phyloP scores from a whole-genome alignment of 208 protist genomes.

The Acanthamoeba lenticulata region DNA sequence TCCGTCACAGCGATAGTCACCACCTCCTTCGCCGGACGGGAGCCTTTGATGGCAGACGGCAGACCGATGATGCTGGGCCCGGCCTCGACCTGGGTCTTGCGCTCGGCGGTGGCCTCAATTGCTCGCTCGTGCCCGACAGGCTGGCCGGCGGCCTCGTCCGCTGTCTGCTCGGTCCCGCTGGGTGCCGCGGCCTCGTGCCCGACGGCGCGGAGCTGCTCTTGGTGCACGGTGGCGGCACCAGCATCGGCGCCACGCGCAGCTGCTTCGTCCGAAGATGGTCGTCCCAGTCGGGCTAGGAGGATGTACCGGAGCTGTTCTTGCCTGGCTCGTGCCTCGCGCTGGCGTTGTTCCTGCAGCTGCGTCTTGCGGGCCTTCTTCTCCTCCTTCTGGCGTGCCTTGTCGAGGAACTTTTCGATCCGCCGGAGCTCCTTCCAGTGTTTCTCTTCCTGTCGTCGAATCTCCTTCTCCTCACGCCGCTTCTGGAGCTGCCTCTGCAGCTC shows the following conservation, averaged over 20 bases:
- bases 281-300: not conserved
- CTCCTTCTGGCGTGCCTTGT: not conserved
- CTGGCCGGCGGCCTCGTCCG: too few species aligned
- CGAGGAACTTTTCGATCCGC: not conserved
- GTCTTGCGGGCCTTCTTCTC: not conserved
- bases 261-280: not conserved
- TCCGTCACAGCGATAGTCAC: not conserved
- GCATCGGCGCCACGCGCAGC: too few species aligned
- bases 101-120: not conserved
- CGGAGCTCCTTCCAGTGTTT: not conserved
- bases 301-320: not conserved
- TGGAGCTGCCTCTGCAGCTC: not conserved
- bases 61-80: not conserved
- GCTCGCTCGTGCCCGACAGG: too few species aligned
- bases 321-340: not conserved
- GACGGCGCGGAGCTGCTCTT: too few species aligned
- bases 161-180: too few species aligned
- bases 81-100: too few species aligned
- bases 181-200: too few species aligned
- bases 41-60: not conserved
- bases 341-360: not conserved
- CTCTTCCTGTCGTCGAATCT: not conserved
- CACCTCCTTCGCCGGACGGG: not conserved
- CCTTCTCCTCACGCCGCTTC: not conserved
- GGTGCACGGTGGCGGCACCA: too few species aligned